These are phyloP conservation scores for Retiboletus fuscus DNA, from an alignment of 1,284 basidiomycete genomes.

Conservation along the genomic window DNA sequence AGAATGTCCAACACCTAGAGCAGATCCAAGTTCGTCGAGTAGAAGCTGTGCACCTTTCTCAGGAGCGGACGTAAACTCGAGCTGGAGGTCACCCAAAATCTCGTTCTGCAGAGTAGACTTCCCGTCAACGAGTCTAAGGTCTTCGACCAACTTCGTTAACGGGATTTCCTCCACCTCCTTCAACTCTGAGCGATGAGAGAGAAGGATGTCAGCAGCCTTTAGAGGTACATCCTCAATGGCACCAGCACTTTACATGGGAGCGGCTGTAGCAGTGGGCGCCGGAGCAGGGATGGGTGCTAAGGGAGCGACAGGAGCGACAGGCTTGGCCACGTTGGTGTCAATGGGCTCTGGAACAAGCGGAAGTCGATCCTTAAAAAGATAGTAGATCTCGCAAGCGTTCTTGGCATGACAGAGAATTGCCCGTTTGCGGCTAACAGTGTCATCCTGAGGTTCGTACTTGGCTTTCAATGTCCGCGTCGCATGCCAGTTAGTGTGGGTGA, in stretches of 20 bases:
- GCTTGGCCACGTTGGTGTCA: conserved; percentile 54
- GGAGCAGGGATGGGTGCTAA: conserved; percentile 59
- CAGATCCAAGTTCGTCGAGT: conserved; percentile 93
- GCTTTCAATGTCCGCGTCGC: conserved; percentile 94
- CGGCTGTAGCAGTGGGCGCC: conserved; percentile 57
- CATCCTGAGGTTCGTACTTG: conserved; percentile 93
- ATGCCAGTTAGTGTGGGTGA: conserved; percentile 96
- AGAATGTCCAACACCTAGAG: conserved; percentile 84
- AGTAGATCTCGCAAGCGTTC: conserved; percentile 97
- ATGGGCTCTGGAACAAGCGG: conserved; percentile 61
- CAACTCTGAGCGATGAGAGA: conserved; percentile 91
- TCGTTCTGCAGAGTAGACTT: conserved; percentile 99
- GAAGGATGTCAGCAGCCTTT: conserved; percentile 91
- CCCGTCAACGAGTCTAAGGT: conserved; percentile 96
- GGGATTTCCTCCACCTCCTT: conserved; percentile 96
- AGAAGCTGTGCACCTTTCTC: conserved; percentile 99
- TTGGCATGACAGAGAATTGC: conserved; percentile 94
- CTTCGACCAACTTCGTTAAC: conserved; percentile 95
- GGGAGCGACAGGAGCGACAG: conserved; percentile 58
- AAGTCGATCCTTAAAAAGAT: conserved; percentile 93
- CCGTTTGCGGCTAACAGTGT: conserved; percentile 84
- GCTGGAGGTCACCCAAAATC: conserved; percentile 92
- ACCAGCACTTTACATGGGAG: conserved; percentile 74
- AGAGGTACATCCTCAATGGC: conserved; percentile 91
- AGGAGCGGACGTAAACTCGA: conserved; percentile 90